Evolutionary conservation across 176 grass and related monocot genomes (phyloP).

Genomic region (Dactylis glomerata): DNA sequence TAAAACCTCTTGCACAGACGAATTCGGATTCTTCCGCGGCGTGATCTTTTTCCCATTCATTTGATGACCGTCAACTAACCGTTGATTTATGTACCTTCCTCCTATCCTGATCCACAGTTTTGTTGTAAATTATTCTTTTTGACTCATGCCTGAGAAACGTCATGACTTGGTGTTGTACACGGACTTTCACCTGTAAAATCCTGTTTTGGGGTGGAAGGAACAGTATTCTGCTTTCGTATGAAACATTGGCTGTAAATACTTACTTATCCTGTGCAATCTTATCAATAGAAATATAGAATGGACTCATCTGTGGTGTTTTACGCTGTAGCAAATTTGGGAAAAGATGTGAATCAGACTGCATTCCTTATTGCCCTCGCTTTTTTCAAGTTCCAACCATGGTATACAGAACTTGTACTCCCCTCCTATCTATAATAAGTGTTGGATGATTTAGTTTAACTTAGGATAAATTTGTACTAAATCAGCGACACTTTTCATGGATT

Average conservation of each 20-base stretch:
- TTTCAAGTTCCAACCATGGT: background rate
- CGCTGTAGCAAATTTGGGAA: background rate
- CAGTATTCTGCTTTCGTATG: background rate
- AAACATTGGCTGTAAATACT: background rate
- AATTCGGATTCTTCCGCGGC: slow-evolving; percentile 31
- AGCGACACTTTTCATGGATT: no score
- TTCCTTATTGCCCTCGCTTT: background rate
- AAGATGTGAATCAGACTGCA: background rate
- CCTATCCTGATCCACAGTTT: slow-evolving; percentile 36
- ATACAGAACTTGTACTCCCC: background rate
- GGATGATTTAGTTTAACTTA: no score
- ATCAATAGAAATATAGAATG: background rate
- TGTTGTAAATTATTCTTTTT: slow-evolving; percentile 56
- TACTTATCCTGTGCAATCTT: background rate
- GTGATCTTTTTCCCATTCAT: background rate
- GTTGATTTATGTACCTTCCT: background rate
- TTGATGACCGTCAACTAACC: slow-evolving; percentile 39
- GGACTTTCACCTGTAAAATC: slow-evolving; percentile 27
- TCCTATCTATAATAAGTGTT: no score
- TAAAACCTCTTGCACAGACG: slow-evolving; percentile 56
- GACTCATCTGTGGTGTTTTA: background rate
- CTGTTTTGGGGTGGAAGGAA: background rate
- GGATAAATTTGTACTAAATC: no score
- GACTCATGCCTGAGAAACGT: slow-evolving; percentile 15
- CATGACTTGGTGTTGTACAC: slow-evolving; percentile 16